phyloP scores from a whole-genome alignment of 108 stramenopile species.

The Cyclotella distinguenda region DNA sequence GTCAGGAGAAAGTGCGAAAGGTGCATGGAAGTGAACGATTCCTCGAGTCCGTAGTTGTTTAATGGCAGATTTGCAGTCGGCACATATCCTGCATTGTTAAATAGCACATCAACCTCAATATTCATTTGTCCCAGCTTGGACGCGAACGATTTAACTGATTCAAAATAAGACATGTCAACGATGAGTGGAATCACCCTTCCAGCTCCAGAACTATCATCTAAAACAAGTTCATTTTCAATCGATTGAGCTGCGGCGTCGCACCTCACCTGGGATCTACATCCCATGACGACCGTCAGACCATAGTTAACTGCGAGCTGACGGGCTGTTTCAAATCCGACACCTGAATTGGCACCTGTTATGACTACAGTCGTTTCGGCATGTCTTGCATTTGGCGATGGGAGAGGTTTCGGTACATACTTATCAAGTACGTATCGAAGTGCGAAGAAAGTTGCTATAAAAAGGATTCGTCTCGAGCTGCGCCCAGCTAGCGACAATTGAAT shows the following conservation, averaged over 20 bases:
- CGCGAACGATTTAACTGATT: constrained; percentile 33
- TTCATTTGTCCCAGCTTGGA: constrained; percentile 1
- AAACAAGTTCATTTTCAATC: constrained; percentile 22
- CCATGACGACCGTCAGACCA: constrained; percentile 34
- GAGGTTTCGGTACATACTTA: constrained; percentile 16
- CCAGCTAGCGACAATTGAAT: not conserved
- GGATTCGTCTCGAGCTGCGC: constrained; percentile 3
- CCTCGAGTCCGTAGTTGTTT: constrained; percentile 28
- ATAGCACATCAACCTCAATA: constrained; percentile 17
- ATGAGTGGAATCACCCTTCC: constrained; percentile 15
- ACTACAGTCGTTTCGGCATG: constrained; percentile 45
- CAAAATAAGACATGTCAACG: constrained; percentile 34
- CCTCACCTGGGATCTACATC: constrained; percentile 31
- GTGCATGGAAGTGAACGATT: constrained; percentile 44
- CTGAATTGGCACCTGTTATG: constrained; percentile 82
- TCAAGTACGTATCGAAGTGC: constrained; percentile 22
- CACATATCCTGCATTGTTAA: constrained; percentile 42
- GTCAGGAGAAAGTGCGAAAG: constrained; percentile 31
- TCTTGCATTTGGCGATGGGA: constrained; percentile 5
- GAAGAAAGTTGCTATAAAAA: constrained; percentile 14
- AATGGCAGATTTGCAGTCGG: constrained; percentile 16
- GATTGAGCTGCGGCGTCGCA: constrained; percentile 22
- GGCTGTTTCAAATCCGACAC: constrained; percentile 72
- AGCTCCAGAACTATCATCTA: not conserved
- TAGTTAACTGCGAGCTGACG: constrained; percentile 40